A percentile compares a stretch with the other conserved stretches of the same genome.
Evolutionary conservation across 495 filamentous ascomycete genomes (phyloP).

Genomic region (Xylaria acuta): DNA sequence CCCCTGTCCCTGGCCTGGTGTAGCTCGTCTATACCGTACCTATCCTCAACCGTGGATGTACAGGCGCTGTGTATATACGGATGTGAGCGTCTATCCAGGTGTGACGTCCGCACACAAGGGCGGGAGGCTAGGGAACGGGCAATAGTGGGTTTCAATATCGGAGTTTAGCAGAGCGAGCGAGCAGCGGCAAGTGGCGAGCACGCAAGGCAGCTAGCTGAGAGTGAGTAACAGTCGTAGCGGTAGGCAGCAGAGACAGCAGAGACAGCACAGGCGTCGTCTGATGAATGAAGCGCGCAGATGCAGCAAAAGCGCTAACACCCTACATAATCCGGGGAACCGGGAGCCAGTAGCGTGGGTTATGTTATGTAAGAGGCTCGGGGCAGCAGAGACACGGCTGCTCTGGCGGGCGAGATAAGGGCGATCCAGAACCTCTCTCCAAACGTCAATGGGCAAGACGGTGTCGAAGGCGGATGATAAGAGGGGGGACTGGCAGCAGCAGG

Average conservation of each 20-base stretch:
- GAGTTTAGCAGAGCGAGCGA: neutral
- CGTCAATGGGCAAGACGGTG: conserved; percentile 33
- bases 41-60: conserved; percentile 2
- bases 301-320: conserved; percentile 51
- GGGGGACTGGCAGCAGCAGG: conserved; percentile 48
- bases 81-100: conserved; percentile 11
- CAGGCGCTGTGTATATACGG: neutral
- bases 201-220: neutral
- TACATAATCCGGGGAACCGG: conserved; percentile 57
- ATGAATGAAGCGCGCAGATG: conserved; percentile 33
- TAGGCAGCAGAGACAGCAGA: neutral
- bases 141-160: conserved; percentile 25
- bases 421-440: conserved; percentile 31
- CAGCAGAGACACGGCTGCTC: conserved; percentile 32
- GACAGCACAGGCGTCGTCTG: neutral
- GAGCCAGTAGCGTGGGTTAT: conserved; percentile 55
- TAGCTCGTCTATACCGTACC: conserved; percentile 21
- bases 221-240: neutral
- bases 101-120: conserved; percentile 13
- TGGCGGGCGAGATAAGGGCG: conserved; percentile 32
- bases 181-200: neutral
- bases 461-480: conserved; percentile 44
- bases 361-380: conserved; percentile 49
- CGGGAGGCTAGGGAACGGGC: conserved; percentile 6
- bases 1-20: conserved; percentile 16